Evolutionary conservation across 2,329 filamentous ascomycete genomes (phyloP).

Genomic region (Ceratocystis papillata): DNA sequence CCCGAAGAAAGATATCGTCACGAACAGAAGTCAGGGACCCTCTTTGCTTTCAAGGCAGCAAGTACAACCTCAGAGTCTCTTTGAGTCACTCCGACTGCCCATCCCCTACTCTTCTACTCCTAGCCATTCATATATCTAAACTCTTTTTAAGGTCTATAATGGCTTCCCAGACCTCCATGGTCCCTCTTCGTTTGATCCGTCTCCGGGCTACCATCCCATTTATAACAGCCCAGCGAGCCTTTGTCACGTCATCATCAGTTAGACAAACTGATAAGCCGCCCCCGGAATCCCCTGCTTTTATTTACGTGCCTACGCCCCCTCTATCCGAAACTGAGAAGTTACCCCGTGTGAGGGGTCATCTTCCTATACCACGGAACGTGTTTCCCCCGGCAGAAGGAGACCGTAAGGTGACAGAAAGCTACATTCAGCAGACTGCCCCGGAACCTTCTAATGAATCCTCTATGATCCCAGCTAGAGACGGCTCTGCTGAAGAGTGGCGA

Average conservation of each 20-base stretch:
- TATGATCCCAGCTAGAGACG: conserved; percentile 32
- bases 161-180: conserved; percentile 5
- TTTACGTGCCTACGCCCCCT: conserved; percentile 66
- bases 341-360: conserved; percentile 56
- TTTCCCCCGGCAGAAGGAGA: conserved; percentile 51
- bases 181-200: conserved; percentile 3
- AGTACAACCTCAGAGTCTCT: neutral
- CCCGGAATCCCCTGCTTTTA: conserved; percentile 79
- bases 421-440: conserved; percentile 50
- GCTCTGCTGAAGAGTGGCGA: conserved; percentile 49
- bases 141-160: conserved; percentile 12
- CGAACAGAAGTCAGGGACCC: neutral
- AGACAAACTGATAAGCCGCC: conserved; percentile 38
- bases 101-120: neutral
- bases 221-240: neutral
- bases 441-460: conserved; percentile 38
- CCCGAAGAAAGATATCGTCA: neutral
- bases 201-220: neutral
- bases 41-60: neutral
- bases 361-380: conserved; percentile 73
- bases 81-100: neutral
- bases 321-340: conserved; percentile 47
- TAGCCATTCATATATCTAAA: neutral
- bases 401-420: conserved; percentile 51
- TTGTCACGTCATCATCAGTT: conserved; percentile 25